Conservation (phyloP, 2,329 filamentous ascomycete genomes). For the Stagonosporopsis cucurbitacearum region DNA sequence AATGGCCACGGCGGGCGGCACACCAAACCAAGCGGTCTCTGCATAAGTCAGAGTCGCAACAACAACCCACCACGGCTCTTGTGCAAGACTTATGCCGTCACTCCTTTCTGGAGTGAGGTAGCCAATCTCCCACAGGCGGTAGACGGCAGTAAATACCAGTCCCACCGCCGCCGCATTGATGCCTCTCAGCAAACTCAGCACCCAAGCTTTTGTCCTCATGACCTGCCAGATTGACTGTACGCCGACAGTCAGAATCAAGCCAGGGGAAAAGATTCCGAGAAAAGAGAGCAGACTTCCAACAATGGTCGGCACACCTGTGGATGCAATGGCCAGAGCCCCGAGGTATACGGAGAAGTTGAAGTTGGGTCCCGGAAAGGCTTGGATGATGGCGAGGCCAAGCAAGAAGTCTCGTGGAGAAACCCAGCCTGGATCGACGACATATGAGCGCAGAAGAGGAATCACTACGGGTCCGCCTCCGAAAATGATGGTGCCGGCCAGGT, state of each 20-base stretch:
- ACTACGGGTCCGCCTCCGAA: constrained; percentile 56
- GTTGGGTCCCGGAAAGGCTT: constrained; percentile 71
- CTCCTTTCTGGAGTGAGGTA: constrained; percentile 49
- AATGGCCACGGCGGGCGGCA: constrained; percentile 50
- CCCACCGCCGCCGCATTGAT: constrained; percentile 54
- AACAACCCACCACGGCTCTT: constrained; percentile 56
- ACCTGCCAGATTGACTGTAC: constrained; percentile 50
- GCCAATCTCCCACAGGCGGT: constrained; percentile 54
- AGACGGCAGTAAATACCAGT: constrained; percentile 54
- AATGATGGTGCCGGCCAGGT: constrained; percentile 70
- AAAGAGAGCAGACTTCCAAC: constrained; percentile 49
- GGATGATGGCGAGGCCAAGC: constrained; percentile 73
- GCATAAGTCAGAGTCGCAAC: constrained; percentile 51
- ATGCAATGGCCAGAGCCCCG: constrained; percentile 47
- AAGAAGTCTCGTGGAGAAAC: constrained; percentile 74
- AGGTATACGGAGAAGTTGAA: constrained; percentile 60
- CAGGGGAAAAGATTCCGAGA: constrained; percentile 52
- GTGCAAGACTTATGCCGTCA: constrained; percentile 46
- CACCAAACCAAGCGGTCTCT: constrained; percentile 50
- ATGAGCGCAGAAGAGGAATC: constrained; percentile 52
- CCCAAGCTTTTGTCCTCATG: constrained; percentile 43
- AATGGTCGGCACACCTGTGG: constrained; percentile 34
- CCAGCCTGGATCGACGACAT: constrained; percentile 71
- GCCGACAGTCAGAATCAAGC: constrained; percentile 47
- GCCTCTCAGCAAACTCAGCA: constrained; percentile 47